phyloP scores from a whole-genome alignment of 2,329 filamentous ascomycete species.

The Talaromyces islandicus region DNA sequence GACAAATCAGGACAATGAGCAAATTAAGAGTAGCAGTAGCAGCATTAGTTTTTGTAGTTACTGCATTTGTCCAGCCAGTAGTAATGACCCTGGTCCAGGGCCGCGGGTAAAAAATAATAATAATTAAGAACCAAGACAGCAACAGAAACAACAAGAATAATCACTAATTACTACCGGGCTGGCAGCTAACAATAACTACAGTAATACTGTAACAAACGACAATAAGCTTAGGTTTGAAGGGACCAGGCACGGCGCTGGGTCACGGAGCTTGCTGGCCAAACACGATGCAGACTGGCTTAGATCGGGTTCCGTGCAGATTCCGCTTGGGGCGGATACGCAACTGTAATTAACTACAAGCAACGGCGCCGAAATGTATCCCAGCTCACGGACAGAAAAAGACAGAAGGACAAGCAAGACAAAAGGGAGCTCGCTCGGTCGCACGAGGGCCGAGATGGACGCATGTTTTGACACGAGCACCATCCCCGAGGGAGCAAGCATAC shows the following conservation, averaged over 20 bases:
- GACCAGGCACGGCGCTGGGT: background rate
- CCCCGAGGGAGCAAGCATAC: background rate
- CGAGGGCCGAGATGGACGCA: background rate
- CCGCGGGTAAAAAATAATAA: background rate
- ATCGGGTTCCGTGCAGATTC: conserved; percentile 10
- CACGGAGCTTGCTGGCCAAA: background rate
- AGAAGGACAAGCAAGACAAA: background rate
- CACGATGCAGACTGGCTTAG: conserved; percentile 1
- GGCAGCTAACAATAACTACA: background rate
- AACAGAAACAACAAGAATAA: background rate
- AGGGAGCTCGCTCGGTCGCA: background rate
- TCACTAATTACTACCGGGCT: background rate
- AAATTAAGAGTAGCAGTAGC: background rate
- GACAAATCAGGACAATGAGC: background rate
- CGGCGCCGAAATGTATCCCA: background rate
- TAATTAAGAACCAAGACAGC: background rate
- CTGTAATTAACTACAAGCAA: background rate
- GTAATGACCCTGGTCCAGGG: no score
- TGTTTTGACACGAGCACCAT: background rate
- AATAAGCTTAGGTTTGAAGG: conserved; percentile 1
- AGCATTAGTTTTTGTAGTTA: background rate
- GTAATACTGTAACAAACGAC: conserved; percentile 4
- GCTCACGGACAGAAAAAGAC: background rate
- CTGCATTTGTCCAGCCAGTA: background rate
- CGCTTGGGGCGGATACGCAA: conserved; percentile 3